Evolutionary conservation across 176 grass and related monocot species (phyloP).

Genomic region (Oryza meridionalis): DNA sequence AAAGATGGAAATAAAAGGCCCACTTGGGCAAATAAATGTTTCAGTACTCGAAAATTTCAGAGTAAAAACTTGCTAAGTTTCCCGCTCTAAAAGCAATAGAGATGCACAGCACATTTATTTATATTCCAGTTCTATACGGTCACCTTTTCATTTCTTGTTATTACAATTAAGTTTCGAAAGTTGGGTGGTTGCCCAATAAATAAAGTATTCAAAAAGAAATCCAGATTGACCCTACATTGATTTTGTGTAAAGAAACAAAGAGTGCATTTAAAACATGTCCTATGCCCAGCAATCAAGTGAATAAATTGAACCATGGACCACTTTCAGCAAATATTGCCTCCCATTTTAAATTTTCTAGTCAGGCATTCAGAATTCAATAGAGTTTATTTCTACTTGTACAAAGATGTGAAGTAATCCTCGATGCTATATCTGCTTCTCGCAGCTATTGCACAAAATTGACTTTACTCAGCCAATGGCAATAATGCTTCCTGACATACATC

Average conservation of each 20-base stretch:
- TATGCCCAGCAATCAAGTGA: constrained; percentile 40
- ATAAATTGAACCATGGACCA: constrained; percentile 53
- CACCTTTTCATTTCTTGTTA: not conserved
- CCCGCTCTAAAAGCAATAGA: not conserved
- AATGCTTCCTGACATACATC: constrained; percentile 5
- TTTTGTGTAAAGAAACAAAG: constrained; percentile 35
- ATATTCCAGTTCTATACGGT: not conserved
- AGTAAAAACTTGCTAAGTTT: constrained; percentile 13
- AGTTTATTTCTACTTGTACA: constrained; percentile 51
- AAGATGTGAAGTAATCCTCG: constrained; percentile 25
- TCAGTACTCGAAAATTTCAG: not conserved
- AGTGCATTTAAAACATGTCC: constrained; percentile 47
- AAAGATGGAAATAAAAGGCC: constrained; percentile 31
- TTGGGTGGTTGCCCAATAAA: not conserved
- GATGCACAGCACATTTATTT: not conserved
- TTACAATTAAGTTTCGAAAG: constrained; percentile 8
- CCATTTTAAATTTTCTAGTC: constrained; percentile 30
- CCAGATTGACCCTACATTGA: constrained; percentile 27
- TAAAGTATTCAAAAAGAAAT: constrained; percentile 34
- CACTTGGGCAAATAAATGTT: not conserved
- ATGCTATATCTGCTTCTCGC: not conserved
- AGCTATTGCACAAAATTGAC: constrained; percentile 12
- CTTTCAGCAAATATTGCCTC: constrained; percentile 47
- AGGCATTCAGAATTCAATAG: constrained; percentile 19
- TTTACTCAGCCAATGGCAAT: constrained; percentile 25